Evolutionary conservation across 495 filamentous ascomycete species (phyloP).

Genomic region (Lasiosphaeria ovina): DNA sequence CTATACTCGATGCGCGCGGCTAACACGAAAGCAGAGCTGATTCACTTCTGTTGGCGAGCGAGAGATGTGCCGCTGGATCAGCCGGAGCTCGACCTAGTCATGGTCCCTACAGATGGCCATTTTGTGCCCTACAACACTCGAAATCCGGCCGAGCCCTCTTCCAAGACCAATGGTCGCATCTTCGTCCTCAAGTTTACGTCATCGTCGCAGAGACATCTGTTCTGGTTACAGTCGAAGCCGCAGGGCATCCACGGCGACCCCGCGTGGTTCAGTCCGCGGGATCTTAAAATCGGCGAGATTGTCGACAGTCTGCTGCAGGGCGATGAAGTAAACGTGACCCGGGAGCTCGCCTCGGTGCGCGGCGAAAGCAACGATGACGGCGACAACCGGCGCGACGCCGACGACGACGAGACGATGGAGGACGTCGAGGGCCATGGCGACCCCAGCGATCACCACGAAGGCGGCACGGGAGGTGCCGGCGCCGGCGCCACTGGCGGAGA

Average conservation of each 20-base stretch:
- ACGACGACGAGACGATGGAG: constrained; percentile 81
- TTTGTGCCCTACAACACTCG: constrained; percentile 74
- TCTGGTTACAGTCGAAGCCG: constrained; percentile 90
- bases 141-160: constrained; percentile 45
- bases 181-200: constrained; percentile 93
- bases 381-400: constrained; percentile 56
- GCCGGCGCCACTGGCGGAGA: constrained; percentile 85
- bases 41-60: constrained; percentile 94
- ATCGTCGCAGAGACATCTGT: constrained; percentile 86
- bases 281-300: constrained; percentile 77
- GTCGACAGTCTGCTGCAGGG: constrained; percentile 83
- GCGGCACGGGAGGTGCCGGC: constrained; percentile 75
- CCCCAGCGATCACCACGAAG: constrained; percentile 53
- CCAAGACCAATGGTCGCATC: constrained; percentile 81
- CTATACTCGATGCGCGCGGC: not conserved
- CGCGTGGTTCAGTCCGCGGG: constrained; percentile 75
- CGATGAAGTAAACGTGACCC: constrained; percentile 80
- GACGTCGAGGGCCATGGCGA: constrained; percentile 71
- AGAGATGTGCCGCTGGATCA: constrained; percentile 53
- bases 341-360: constrained; percentile 66
- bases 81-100: constrained; percentile 79
- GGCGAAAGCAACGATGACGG: constrained; percentile 49
- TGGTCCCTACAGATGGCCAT: constrained; percentile 83
- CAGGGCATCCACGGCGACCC: constrained; percentile 72
- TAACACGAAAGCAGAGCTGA: constrained; percentile 58